Base-by-base conservation (phyloP, 129 eudicot genomes). In the Artemisia tridentata region DNA sequence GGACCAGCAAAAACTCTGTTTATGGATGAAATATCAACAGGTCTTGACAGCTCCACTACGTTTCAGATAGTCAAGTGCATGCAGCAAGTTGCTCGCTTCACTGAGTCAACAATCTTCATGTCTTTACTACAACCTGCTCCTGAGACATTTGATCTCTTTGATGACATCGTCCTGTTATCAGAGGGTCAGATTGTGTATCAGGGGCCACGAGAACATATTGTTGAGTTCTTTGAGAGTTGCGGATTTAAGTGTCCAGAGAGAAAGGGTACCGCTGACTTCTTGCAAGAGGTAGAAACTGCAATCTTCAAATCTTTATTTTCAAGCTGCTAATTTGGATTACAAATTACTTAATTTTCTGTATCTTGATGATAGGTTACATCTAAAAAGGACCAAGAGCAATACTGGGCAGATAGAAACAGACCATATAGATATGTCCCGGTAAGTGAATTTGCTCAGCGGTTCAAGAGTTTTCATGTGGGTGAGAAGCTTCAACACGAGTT, bases 11-110 rank as follows among this genome's bases (percentile, higher is more conserved):
- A 90, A 74, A 77, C 91, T 46, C 76, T 93, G 70, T 87, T 93
- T 75, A 93, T 93, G 99, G 99, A 93, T 19, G 99, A 93, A 76
- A 93, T 93, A 74, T 93, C 99, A 72, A 93, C 97, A 0, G 99
- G 97, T 61, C 85, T 93, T 20, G 99, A 93, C 84, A 93, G 99
- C 73, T 90, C 99, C 15, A 93, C 99, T 19, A 93, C 99, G 13
- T 93, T 79, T 81, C 99, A 93, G 79, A 90, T 93, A 48, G 99
- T 93, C 25, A 89, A 93, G 69, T 93, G 99, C 65, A 57, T 93
- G 82, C 99, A 93, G 68, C 99, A 93, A 66, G 82, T 93, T 43
- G 88, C 80, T 5, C 97, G 87, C 72, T 71, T 85, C 50, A 89
- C 89, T 0, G 91, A 90, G 45, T 85, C 97, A 52, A 85, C 99